Evolutionary conservation across 176 grass and related monocot species (phyloP), one percentile per base, ranked within the genome.

Genomic region (Triticum urartu): DNA sequence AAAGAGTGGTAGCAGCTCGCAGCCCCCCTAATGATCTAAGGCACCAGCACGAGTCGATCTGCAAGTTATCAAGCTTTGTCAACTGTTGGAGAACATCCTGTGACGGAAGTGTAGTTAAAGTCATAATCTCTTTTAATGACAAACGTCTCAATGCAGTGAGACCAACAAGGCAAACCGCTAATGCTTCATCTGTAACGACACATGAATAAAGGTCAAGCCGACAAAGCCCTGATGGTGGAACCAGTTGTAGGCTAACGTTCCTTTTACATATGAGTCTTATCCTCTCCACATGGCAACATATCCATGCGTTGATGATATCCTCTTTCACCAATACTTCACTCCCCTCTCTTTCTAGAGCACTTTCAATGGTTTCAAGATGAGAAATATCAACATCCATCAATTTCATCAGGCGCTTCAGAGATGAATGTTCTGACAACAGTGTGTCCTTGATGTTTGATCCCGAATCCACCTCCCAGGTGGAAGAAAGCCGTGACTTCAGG

Each of bases 41-140:
- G 21, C 38, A 84, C 82, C 82, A 64, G 58, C 70, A 84, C 2
- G 7, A 2, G 0, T 1, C 0, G 32, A 84, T 50, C 3, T 0
- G 0, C 26, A 84, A 2, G 1, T 0, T 1, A 0, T 24, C 0
- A 10, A 85, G 83, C 11, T n/a, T 34, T 6, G 9, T 18, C 40
- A 85, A 25, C 13, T 48, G 38, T 33, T 50, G 58, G 17, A 84
- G 3, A 39, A 76, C 82, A 38, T 35, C 39, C 22, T 84, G 38
- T 12, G 82, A 75, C 0, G 82, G 71, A 38, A 84, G 71, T 17
- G 70, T 32, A n/a, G 39, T 84, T 17, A 84, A 50, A 84, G 26
- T 76, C 82, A 84, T 84, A 47, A 84, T 65, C 5, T 9, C 5
- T 1, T 0, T 0, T 13, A 84, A 15, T n/a, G 13, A 5, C 11